Evolutionary conservation across 1,284 basidiomycete genomes (phyloP).

Genomic region (Cryptococcus sp.): DNA sequence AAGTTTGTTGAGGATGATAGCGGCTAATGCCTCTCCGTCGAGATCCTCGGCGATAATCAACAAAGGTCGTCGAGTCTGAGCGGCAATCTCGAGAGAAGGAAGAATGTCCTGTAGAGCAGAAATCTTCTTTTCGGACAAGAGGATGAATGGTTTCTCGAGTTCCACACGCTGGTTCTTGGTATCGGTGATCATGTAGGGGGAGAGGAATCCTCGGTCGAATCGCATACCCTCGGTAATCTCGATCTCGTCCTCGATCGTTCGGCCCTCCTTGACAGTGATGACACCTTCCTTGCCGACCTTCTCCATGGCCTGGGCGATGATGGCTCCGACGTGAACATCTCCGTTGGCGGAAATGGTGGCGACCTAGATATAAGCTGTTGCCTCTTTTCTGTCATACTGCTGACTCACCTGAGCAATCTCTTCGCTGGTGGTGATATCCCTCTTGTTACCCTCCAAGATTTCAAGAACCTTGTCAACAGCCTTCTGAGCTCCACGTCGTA

Average conservation of each 20-base stretch:
- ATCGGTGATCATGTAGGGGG: constrained; percentile 98
- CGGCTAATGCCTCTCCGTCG: constrained; percentile 95
- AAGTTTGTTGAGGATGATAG: constrained; percentile 97
- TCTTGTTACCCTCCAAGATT: constrained; percentile 83
- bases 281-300: constrained; percentile 99
- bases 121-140: constrained; percentile 98
- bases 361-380: constrained; percentile 52
- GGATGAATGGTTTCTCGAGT: constrained; percentile 92
- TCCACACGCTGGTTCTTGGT: constrained; percentile 96
- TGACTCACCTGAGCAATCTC: constrained; percentile 79
- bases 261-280: constrained; percentile 98
- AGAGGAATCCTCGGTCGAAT: constrained; percentile 98
- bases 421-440: constrained; percentile 91
- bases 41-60: constrained; percentile 97
- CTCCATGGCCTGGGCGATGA: constrained; percentile 99
- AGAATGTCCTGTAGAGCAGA: constrained; percentile 92
- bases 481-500: constrained; percentile 90
- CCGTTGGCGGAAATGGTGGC: constrained; percentile 99
- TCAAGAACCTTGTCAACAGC: constrained; percentile 94
- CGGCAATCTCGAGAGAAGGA: constrained; percentile 87
- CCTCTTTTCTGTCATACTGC: neutral
- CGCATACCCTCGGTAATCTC: constrained; percentile 99
- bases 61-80: constrained; percentile 83
- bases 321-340: constrained; percentile 85
- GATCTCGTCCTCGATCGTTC: constrained; percentile 96